Evolutionary conservation across 352 stramenopile species (phyloP).

Genomic region (Pythium volutum): DNA sequence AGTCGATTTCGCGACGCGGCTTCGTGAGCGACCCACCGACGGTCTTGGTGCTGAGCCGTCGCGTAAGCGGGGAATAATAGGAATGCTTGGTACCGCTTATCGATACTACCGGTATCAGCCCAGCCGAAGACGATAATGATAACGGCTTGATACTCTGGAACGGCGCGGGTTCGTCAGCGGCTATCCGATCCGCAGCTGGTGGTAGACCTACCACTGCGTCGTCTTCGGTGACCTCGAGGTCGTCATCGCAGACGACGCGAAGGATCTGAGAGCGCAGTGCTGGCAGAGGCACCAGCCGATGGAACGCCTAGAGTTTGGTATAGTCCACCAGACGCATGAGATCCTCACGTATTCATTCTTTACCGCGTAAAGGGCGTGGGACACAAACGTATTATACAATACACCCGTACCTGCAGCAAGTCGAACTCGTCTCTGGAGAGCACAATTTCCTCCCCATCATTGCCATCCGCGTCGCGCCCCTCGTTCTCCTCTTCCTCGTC

Average conservation of each 20-base stretch:
- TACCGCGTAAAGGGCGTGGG: too few relatives aligned
- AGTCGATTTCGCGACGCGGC: conserved; percentile 43
- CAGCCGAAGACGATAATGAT: neutral
- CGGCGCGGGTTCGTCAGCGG: neutral
- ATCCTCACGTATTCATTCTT: too few relatives aligned
- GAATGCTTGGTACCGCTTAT: conserved; percentile 5
- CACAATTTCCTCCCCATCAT: conserved; percentile 39
- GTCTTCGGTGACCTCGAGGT: conserved; percentile 43
- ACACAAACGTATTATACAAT: too few relatives aligned
- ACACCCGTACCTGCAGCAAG: conserved; percentile 43
- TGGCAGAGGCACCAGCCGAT: conserved; percentile 51
- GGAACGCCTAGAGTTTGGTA: conserved; percentile 30
- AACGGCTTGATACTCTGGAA: neutral
- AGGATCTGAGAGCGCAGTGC: conserved; percentile 50
- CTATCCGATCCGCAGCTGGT: neutral
- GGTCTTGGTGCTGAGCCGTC: conserved; percentile 32
- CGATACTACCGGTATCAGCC: too few relatives aligned
- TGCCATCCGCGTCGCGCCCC: conserved; percentile 4
- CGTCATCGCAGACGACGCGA: conserved; percentile 49
- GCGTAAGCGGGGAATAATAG: conserved; percentile 27
- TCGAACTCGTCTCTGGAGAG: conserved; percentile 53
- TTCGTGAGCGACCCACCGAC: conserved; percentile 18
- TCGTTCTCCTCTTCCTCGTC: conserved; percentile 10
- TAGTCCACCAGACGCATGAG: too few relatives aligned
- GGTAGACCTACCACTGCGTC: neutral